Base-by-base conservation (phyloP, 2,329 filamentous ascomycete species). In the Cladosporium sphaerospermum region DNA sequence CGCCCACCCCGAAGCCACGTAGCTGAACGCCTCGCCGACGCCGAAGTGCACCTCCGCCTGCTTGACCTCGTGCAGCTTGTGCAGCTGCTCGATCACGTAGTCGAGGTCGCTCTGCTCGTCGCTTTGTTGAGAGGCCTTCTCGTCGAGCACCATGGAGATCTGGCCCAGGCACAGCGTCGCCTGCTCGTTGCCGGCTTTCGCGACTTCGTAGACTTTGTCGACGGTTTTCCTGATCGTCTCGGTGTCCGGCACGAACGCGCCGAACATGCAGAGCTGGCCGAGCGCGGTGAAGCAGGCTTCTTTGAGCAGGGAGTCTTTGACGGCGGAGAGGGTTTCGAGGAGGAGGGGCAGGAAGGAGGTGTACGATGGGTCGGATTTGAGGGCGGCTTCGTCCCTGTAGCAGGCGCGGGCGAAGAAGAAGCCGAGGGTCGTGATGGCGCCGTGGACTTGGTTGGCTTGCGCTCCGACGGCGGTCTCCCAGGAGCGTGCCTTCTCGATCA, bases 1-100 rank as follows among this genome's bases (percentile, higher is more conserved):
- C 33, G 87, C 80, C 91, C 92, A 97, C 37, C 91, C 85, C 36
- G 80, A 82, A 36, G 88, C 80, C 6, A 86, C 81, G 44, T 87
- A 87, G 44, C 87, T 86, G 50, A 97, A 79, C 10, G 93, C 89
- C 67, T 96, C 91, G 11, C 93, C 93, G 28, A 95, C 83, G 0
- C 89, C 82, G 66, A 99, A 96, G 57, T 96, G 92, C 1, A 91
- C 80, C 67, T 97, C 92, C 0, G 88, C 82, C 61, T 90, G 86
- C 60, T 88, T 88, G 41, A 93, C 82, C 65, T 96, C 90, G 61
- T 95, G 86, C 3, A 97, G 75, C 9, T 78, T 78, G 65, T 91
- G 88, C 0, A 97, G 73, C 28, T 81, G 82, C 9, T 82, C 77
- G 10, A 89, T 71, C 5, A 95, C 79, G 9, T 76, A 71, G 2